These are phyloP conservation scores for Aspergillus persii DNA, from an alignment of 2,329 filamentous ascomycete genomes.

Conservation along the genomic window DNA sequence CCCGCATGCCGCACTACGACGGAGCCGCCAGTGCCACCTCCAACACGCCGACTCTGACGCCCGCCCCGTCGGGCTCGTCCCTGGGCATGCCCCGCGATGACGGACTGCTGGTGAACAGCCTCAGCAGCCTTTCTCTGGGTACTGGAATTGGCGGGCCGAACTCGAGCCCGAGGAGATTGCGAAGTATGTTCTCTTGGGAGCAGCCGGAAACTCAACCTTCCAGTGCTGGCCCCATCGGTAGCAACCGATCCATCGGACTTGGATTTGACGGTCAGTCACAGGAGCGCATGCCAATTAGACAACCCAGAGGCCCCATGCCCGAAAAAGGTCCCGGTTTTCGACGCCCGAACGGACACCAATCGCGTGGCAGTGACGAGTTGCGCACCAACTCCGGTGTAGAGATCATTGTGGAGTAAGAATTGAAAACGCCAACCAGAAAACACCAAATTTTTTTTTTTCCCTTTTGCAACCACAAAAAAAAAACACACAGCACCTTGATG, in stretches of 20 bases:
- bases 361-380: constrained; percentile 62
- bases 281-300: constrained; percentile 57
- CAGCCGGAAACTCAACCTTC: constrained; percentile 50
- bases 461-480: constrained; percentile 8
- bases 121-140: constrained; percentile 60
- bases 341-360: constrained; percentile 61
- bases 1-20: constrained; percentile 59
- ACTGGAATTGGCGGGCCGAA: constrained; percentile 46
- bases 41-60: constrained; percentile 65
- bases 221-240: constrained; percentile 59
- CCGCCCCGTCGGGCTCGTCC: constrained; percentile 52
- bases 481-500: constrained; percentile 19
- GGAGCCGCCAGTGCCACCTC: constrained; percentile 56
- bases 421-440: background rate
- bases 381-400: constrained; percentile 60
- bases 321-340: constrained; percentile 60
- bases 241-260: constrained; percentile 62
- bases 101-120: constrained; percentile 60
- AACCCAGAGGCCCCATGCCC: constrained; percentile 60
- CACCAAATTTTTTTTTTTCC: background rate
- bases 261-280: constrained; percentile 56
- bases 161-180: constrained; percentile 57
- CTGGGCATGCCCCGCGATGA: constrained; percentile 55
- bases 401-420: constrained; percentile 61
- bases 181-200: constrained; percentile 62